Conservation (phyloP, 2,329 filamentous ascomycete genomes). For the Magnaporthiopsis poae region DNA sequence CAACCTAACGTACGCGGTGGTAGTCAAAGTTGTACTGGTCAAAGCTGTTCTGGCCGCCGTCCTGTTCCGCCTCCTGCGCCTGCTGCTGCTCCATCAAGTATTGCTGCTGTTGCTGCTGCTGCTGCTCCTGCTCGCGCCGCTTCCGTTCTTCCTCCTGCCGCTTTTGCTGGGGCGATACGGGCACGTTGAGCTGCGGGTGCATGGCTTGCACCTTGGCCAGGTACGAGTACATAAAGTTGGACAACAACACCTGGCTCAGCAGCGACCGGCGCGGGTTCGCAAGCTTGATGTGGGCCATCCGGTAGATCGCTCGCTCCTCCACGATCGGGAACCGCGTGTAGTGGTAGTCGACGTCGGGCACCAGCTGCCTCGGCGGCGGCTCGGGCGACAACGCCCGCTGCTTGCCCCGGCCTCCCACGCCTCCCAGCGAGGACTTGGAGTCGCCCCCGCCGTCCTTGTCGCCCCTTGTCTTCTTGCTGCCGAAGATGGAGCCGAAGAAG, state of each 20-base stretch:
- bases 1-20: conserved; percentile 22
- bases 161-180: conserved; percentile 57
- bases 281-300: conserved; percentile 97
- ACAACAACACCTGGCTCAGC: conserved; percentile 88
- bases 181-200: conserved; percentile 90
- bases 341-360: conserved; percentile 85
- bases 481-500: conserved; percentile 88
- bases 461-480: conserved; percentile 76
- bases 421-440: neutral
- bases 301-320: conserved; percentile 92
- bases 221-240: conserved; percentile 99
- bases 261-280: conserved; percentile 90
- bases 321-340: conserved; percentile 93
- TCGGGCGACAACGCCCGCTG: conserved; percentile 73
- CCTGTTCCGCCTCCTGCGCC: conserved; percentile 11
- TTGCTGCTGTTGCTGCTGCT: conserved; percentile 27
- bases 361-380: conserved; percentile 58
- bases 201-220: conserved; percentile 97
- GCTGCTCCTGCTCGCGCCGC: conserved; percentile 34
- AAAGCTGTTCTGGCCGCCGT: conserved; percentile 17
- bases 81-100: conserved; percentile 11
- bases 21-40: conserved; percentile 27
- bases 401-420: conserved; percentile 53
- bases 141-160: conserved; percentile 35
- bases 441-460: conserved; percentile 58